These are phyloP conservation scores for Acidomyces sp. DNA, from an alignment of 495 filamentous ascomycete species.

Conservation along the genomic window DNA sequence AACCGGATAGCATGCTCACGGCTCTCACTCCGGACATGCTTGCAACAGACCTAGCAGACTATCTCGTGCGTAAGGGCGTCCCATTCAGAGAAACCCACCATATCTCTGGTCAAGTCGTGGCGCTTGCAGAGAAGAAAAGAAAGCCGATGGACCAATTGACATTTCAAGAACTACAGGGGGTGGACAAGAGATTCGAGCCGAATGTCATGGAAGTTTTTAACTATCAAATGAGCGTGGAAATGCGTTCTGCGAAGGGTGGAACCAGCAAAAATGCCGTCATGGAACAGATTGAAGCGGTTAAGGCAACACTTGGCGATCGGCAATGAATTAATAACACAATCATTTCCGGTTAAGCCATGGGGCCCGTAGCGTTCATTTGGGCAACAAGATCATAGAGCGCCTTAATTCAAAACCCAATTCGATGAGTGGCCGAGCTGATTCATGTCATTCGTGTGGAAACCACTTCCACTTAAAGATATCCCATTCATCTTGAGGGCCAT, in stretches of 20 bases:
- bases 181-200: conserved; percentile 62
- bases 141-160: conserved; percentile 66
- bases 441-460: too few relatives aligned
- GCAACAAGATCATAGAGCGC: too few relatives aligned
- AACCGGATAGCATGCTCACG: conserved; percentile 63
- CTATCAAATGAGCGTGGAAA: conserved; percentile 79
- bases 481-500: too few relatives aligned
- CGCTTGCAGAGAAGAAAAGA: conserved; percentile 54
- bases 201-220: conserved; percentile 66
- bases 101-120: conserved; percentile 71
- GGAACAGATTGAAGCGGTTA: conserved; percentile 66
- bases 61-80: conserved; percentile 80
- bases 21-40: conserved; percentile 55
- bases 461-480: too few relatives aligned
- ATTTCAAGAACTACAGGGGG: conserved; percentile 53
- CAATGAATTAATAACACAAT: too few relatives aligned
- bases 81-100: conserved; percentile 77
- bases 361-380: too few relatives aligned
- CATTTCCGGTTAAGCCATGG: too few relatives aligned
- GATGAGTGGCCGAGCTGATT: too few relatives aligned
- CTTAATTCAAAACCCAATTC: too few relatives aligned
- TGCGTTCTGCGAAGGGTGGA: conserved; percentile 67
- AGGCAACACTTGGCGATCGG: conserved; percentile 25
- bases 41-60: conserved; percentile 67
- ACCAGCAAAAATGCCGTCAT: conserved; percentile 61